These are phyloP conservation scores for Fusarium setosum DNA, from an alignment of 2,329 filamentous ascomycete species.

Conservation along the genomic window DNA sequence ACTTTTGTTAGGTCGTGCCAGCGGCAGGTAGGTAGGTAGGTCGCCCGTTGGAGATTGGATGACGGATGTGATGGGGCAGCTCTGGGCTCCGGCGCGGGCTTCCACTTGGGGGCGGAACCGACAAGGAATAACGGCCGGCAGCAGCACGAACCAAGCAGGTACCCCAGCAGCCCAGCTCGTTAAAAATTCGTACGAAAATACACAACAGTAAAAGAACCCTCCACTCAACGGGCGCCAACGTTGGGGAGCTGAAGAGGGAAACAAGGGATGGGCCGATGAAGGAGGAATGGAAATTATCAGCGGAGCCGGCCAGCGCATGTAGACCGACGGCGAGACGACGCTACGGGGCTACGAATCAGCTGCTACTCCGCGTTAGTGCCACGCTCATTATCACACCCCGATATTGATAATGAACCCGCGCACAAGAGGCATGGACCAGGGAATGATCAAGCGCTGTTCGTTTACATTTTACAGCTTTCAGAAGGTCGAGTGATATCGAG, in stretches of 20 bases:
- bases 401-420: background rate
- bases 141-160: constrained; percentile 14
- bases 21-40: background rate
- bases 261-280: constrained; percentile 1
- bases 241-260: background rate
- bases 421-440: constrained; percentile 15
- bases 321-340: constrained; percentile 2
- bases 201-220: background rate
- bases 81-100: background rate
- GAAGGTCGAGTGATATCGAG: too few relatives aligned
- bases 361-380: constrained; percentile 18
- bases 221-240: background rate
- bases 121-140: constrained; percentile 15
- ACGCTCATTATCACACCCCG: constrained; percentile 3
- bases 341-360: constrained; percentile 26
- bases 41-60: constrained; percentile 37
- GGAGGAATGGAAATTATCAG: constrained; percentile 31
- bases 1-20: constrained; percentile 33
- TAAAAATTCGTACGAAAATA: constrained; percentile 10
- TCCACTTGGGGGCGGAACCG: constrained; percentile 4
- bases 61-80: constrained; percentile 24
- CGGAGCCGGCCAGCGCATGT: constrained; percentile 19
- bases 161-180: constrained; percentile 31
- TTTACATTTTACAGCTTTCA: background rate
- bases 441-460: constrained; percentile 7